phyloP scores from a whole-genome alignment of 179 eudicot species.

The Beta macrorhiza region DNA sequence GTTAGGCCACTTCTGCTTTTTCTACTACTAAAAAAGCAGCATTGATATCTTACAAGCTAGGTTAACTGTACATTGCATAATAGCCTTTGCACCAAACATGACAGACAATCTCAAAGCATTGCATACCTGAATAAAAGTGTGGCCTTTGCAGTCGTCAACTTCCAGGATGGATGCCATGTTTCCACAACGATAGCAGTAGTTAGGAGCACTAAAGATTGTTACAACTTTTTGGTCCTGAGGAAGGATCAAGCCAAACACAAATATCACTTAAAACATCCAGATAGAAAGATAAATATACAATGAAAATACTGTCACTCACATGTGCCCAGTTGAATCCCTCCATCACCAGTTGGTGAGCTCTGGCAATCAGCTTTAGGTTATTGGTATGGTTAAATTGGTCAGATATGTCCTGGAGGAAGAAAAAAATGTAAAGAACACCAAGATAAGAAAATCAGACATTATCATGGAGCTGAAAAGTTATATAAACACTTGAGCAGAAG shows the following conservation, averaged over 20 bases:
- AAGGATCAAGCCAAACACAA: neutral
- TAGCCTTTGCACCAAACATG: neutral
- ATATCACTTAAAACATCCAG: neutral
- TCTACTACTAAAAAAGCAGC: neutral
- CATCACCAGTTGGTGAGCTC: constrained; percentile 99
- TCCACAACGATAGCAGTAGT: constrained; percentile 97
- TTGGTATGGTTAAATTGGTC: constrained; percentile 96
- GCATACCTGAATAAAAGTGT: constrained; percentile 87
- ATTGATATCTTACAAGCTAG: neutral
- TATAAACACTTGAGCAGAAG: neutral
- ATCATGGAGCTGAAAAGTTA: neutral
- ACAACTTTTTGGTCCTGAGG: constrained; percentile 95
- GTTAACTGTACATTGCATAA: neutral
- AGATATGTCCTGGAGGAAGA: constrained; percentile 74
- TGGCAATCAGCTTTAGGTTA: constrained; percentile 83
- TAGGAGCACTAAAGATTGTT: constrained; percentile 93
- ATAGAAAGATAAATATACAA: neutral
- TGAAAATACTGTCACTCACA: constrained; percentile 39
- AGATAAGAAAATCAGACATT: neutral
- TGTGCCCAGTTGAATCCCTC: constrained; percentile 98
- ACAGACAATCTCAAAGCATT: neutral
- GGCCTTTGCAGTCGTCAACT: constrained; percentile 95
- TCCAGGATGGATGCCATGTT: constrained; percentile 98
- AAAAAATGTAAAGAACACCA: neutral
- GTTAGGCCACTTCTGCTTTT: no score